These are phyloP conservation scores for Leptosphaerulina australis DNA, from an alignment of 2,329 filamentous ascomycete genomes.

Conservation along the genomic window DNA sequence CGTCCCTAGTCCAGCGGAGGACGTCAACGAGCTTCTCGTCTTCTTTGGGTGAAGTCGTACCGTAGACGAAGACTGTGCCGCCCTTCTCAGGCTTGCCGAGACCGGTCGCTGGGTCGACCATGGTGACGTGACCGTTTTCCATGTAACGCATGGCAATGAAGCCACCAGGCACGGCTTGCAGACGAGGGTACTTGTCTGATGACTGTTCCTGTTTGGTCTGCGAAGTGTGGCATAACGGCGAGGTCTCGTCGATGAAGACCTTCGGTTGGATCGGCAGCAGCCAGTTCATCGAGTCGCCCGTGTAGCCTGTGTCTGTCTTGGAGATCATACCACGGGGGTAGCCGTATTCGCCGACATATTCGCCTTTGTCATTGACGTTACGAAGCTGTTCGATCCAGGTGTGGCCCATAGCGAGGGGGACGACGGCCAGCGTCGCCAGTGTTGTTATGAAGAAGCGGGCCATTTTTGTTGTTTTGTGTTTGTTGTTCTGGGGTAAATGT, in stretches of 20 bases:
- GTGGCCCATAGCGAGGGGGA: conserved; percentile 56
- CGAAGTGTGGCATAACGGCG: conserved; percentile 67
- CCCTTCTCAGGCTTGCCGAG: conserved; percentile 52
- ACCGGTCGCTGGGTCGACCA: conserved; percentile 43
- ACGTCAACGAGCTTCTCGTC: conserved; percentile 68
- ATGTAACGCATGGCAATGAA: conserved; percentile 58
- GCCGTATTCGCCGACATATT: conserved; percentile 72
- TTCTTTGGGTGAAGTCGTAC: conserved; percentile 54
- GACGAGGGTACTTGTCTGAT: conserved; percentile 62
- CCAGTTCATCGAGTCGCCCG: conserved; percentile 62
- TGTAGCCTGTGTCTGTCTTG: conserved; percentile 62
- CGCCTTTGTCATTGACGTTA: conserved; percentile 74
- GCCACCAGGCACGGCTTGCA: conserved; percentile 60
- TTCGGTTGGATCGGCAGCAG: conserved; percentile 59
- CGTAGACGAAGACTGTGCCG: conserved; percentile 57
- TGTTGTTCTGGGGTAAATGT: conserved; percentile 10
- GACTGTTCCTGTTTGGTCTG: conserved; percentile 65
- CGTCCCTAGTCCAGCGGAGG: conserved; percentile 80
- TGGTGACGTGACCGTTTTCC: conserved; percentile 58
- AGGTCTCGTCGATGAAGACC: conserved; percentile 56
- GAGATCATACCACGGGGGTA: conserved; percentile 74
- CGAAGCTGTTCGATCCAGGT: conserved; percentile 82
- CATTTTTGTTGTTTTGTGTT: conserved; percentile 24
- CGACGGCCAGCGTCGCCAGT: conserved; percentile 28
- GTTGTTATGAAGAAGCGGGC: conserved; percentile 22